A percentile compares a stretch with the other conserved stretches of the same genome.
Conservation (phyloP, 176 grass and related monocot species). For the Dendrocalamus sinicus region DNA sequence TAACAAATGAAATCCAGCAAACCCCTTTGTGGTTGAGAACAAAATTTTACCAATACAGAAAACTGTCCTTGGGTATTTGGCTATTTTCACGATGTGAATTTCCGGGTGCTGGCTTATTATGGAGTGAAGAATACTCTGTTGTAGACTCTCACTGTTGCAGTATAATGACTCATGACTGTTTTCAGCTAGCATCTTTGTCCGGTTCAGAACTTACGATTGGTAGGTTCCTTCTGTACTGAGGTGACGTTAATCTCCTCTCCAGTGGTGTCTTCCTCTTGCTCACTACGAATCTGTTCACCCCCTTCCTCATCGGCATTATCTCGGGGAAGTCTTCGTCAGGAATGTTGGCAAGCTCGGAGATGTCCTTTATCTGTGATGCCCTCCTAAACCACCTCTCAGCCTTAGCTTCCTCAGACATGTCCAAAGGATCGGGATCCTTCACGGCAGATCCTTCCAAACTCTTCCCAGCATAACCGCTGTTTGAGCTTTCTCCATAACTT, state of each 20-base stretch:
- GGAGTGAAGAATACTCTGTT: constrained; percentile 8
- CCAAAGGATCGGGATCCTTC: constrained; percentile 80
- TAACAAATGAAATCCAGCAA: constrained; percentile 7
- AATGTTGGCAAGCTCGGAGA: constrained; percentile 89
- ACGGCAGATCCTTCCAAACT: constrained; percentile 87
- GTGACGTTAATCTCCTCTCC: constrained; percentile 83
- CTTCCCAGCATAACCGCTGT: constrained; percentile 55
- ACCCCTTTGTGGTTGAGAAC: neutral
- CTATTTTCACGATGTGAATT: neutral
- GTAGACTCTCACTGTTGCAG: neutral
- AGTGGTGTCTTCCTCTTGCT: constrained; percentile 95
- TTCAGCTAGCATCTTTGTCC: constrained; percentile 62
- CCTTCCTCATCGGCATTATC: constrained; percentile 99
- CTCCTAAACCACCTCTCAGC: constrained; percentile 96
- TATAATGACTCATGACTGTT: neutral
- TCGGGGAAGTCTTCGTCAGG: constrained; percentile 91
- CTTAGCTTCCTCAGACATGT: constrained; percentile 99
- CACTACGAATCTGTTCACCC: constrained; percentile 93
- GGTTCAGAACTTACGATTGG: constrained; percentile 73
- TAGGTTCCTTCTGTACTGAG: constrained; percentile 79
- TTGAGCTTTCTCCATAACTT: constrained; percentile 45
- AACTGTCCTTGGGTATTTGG: neutral
- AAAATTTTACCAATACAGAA: constrained; percentile 41
- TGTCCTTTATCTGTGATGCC: constrained; percentile 91
- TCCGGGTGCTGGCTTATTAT: constrained; percentile 7